A percentile compares a stretch with the other conserved stretches of the same genome.
These are phyloP conservation scores for Diaporthe humulicola DNA, from an alignment of 2,329 filamentous ascomycete genomes.

Conservation along the genomic window DNA sequence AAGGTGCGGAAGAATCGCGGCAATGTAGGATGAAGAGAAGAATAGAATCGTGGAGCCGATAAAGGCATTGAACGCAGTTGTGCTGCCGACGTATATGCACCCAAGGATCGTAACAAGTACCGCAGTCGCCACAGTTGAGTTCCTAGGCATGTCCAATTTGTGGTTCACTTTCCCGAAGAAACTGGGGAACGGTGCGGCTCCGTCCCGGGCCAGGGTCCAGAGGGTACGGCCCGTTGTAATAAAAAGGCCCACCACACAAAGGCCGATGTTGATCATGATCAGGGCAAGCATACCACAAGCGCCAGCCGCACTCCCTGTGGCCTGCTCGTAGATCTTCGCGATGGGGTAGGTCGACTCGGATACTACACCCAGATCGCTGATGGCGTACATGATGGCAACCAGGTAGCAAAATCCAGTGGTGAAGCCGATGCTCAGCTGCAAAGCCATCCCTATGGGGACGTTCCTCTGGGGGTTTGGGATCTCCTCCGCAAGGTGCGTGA, in stretches of 20 bases:
- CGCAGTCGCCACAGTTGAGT: slow-evolving; percentile 63
- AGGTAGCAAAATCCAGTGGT: slow-evolving; percentile 66
- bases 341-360: slow-evolving; percentile 70
- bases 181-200: slow-evolving; percentile 51
- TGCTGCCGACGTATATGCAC: slow-evolving; percentile 74
- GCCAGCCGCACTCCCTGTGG: slow-evolving; percentile 63
- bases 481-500: slow-evolving; percentile 75
- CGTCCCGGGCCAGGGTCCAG: slow-evolving; percentile 57
- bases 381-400: slow-evolving; percentile 69
- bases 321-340: slow-evolving; percentile 74
- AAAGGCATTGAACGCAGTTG: slow-evolving; percentile 76
- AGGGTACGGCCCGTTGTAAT: slow-evolving; percentile 56
- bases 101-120: slow-evolving; percentile 66
- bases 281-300: slow-evolving; percentile 63
- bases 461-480: slow-evolving; percentile 66
- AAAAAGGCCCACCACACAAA: slow-evolving; percentile 53
- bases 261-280: slow-evolving; percentile 53
- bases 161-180: slow-evolving; percentile 48
- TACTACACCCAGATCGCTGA: slow-evolving; percentile 66
- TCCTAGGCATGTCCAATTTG: slow-evolving; percentile 52
- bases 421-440: slow-evolving; percentile 65
- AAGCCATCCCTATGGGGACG: slow-evolving; percentile 65
- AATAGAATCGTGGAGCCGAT: slow-evolving; percentile 63
- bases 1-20: slow-evolving; percentile 72
- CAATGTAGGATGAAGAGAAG: slow-evolving; percentile 65